Evolutionary conservation across 495 filamentous ascomycete species (phyloP), one percentile per base, ranked within the genome.

Genomic region (Aspergillus asperescens): DNA sequence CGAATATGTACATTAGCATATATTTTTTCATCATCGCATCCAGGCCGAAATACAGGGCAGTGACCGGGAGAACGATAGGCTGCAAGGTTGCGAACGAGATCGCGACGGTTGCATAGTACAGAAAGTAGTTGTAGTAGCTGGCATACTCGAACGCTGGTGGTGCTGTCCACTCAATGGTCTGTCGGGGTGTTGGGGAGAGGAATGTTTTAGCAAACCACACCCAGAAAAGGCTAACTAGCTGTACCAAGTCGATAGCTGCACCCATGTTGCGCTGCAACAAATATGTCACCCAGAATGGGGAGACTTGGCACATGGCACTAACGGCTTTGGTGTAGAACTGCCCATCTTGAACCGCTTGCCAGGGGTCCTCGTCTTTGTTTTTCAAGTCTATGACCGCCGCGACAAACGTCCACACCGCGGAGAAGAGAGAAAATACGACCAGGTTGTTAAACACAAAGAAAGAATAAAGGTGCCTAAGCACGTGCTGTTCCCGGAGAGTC

Each of bases 371-470:
- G 16, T 80, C 69, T 0, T 75, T 70, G 2, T 76, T 62, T 19
- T 67, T 66, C 31, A 80, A 76, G 15, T 77, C 63, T 50, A 94
- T 73, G 47, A 93, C 83, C 7, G 71, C 76, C 0, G 82, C 61
- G 12, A 88, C 71, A 59, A 89, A 89, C 2, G 69, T 76, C 85
- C 88, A 96, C 8, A 88, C 68, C 12, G 86, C 83, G 1, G 80
- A 78, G 69, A 99, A 99, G 15, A 95, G 70, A 16, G 90, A 94
- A 72, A 96, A 96, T 52, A 97, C 83, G 59, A 97, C 69, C 40
- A 97, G 71, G 64, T 97, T 96, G 76, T 99, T 99, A 79, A 99
- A 88, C 40, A 97, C 82, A 71, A 97, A 97, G 71, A 99, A 99
- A 12, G 89, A 77, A 66, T 96, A 99, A 2, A 99, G 78, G 63